Conservation (phyloP, 2,329 filamentous ascomycete species). For the Aureobasidium sp. region DNA sequence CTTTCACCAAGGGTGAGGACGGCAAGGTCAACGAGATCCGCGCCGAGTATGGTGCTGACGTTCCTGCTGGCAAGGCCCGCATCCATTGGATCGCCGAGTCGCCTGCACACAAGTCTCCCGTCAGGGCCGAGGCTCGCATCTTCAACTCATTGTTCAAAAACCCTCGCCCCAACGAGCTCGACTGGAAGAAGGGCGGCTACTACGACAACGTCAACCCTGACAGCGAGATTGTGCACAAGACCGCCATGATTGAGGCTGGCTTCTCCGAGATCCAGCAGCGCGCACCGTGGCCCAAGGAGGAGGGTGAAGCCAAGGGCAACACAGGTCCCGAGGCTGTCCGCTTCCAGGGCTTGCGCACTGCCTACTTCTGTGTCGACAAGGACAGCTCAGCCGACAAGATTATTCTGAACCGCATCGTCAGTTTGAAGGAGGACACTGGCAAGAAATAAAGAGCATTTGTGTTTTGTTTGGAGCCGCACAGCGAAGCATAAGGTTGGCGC, state of each 20-base stretch:
- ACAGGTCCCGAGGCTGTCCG: constrained; percentile 61
- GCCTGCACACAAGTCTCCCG: constrained; percentile 52
- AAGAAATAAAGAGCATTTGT: constrained; percentile 41
- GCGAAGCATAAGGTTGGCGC: constrained; percentile 7
- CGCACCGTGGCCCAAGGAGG: constrained; percentile 76
- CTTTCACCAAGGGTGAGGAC: constrained; percentile 59
- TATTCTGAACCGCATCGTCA: constrained; percentile 86
- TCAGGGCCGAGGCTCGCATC: constrained; percentile 65
- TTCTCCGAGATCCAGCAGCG: constrained; percentile 67
- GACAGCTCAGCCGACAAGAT: constrained; percentile 65
- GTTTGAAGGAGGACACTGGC: constrained; percentile 77
- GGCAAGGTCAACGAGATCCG: constrained; percentile 63
- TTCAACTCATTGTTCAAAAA: constrained; percentile 82
- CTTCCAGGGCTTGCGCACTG: constrained; percentile 87
- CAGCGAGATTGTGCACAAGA: constrained; percentile 69
- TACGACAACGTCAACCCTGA: constrained; percentile 77
- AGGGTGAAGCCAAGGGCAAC: constrained; percentile 59
- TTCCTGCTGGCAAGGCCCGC: constrained; percentile 39
- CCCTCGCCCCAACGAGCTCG: constrained; percentile 67
- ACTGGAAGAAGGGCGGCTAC: constrained; percentile 66
- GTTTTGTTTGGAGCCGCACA: background rate
- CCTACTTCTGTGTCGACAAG: constrained; percentile 77
- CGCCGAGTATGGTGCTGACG: constrained; percentile 61
- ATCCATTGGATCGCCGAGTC: constrained; percentile 85
- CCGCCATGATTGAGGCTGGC: constrained; percentile 76